Evolutionary conservation across 31 red algal genomes (phyloP).

Genomic region (Porphyra umbilicalis): DNA sequence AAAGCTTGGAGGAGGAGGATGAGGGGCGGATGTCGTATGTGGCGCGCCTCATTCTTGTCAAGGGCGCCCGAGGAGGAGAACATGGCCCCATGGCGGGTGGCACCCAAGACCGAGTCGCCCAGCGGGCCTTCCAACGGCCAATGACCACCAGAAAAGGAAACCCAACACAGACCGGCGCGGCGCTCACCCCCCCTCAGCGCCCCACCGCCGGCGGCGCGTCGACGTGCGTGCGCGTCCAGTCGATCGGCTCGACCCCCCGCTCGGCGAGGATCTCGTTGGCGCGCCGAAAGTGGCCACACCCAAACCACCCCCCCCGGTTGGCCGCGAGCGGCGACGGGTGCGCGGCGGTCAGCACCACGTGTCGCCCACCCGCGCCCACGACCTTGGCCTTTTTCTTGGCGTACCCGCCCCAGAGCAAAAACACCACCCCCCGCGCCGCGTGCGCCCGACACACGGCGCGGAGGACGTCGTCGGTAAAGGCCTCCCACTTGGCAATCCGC

Average conservation of each 20-base stretch:
- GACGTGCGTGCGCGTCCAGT: constrained; percentile 32
- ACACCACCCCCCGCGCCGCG: constrained; percentile 58
- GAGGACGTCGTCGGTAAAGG: constrained; percentile 92
- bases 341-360: constrained; percentile 66
- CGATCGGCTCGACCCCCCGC: constrained; percentile 44
- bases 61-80: no score
- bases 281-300: constrained; percentile 89
- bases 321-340: constrained; percentile 96
- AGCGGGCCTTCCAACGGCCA: no score
- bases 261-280: constrained; percentile 76
- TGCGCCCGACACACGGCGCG: constrained; percentile 35
- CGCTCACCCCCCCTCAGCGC: no score
- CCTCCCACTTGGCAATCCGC: constrained; percentile 66
- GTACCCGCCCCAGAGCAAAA: constrained; percentile 99
- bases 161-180: no score
- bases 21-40: no score
- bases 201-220: neutral
- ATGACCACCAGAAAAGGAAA: no score
- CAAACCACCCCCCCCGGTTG: constrained; percentile 94
- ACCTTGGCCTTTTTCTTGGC: constrained; percentile 88
- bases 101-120: no score
- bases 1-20: no score
- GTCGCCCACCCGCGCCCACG: constrained; percentile 12
- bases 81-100: no score
- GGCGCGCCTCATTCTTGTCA: no score